Evolutionary conservation across 1,284 basidiomycete genomes (phyloP).

Genomic region (Laetiporus sulphureus): DNA sequence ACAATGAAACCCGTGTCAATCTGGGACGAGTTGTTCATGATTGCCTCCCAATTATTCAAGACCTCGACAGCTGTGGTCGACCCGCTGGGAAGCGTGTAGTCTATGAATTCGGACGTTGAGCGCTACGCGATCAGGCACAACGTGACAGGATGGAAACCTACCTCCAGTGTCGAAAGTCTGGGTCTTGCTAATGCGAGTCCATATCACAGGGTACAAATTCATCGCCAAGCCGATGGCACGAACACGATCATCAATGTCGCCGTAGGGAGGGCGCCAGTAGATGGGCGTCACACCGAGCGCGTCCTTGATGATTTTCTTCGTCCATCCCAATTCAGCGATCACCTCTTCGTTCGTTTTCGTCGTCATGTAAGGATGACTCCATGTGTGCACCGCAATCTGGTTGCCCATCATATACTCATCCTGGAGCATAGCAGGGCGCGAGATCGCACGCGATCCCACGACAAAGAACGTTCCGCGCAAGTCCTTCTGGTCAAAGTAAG

Average conservation of each 20-base stretch:
- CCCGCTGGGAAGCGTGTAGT: conserved; percentile 74
- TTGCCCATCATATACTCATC: conserved; percentile 70
- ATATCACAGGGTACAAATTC: conserved; percentile 60
- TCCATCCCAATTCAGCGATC: conserved; percentile 87
- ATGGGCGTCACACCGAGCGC: conserved; percentile 65
- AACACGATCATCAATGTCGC: conserved; percentile 76
- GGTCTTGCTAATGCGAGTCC: conserved; percentile 53
- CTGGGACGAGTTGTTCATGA: conserved; percentile 44
- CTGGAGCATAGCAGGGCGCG: conserved; percentile 56
- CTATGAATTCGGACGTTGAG: no score
- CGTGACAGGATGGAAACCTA: no score
- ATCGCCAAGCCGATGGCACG: conserved; percentile 70
- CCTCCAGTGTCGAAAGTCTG: conserved; percentile 64
- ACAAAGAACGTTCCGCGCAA: conserved; percentile 85
- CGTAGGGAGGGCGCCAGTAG: conserved; percentile 61
- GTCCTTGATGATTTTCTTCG: conserved; percentile 79
- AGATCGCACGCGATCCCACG: conserved; percentile 73
- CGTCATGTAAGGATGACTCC: conserved; percentile 67
- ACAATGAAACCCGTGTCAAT: conserved; percentile 61
- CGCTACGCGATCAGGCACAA: no score
- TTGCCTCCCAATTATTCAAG: conserved; percentile 57
- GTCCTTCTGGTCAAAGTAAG: conserved; percentile 59
- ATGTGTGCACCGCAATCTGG: conserved; percentile 66
- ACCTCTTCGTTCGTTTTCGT: conserved; percentile 78
- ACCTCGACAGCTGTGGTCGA: conserved; percentile 50